phyloP scores from a whole-genome alignment of 768 basidiomycete genomes.

The Guyanaporus albipodus region DNA sequence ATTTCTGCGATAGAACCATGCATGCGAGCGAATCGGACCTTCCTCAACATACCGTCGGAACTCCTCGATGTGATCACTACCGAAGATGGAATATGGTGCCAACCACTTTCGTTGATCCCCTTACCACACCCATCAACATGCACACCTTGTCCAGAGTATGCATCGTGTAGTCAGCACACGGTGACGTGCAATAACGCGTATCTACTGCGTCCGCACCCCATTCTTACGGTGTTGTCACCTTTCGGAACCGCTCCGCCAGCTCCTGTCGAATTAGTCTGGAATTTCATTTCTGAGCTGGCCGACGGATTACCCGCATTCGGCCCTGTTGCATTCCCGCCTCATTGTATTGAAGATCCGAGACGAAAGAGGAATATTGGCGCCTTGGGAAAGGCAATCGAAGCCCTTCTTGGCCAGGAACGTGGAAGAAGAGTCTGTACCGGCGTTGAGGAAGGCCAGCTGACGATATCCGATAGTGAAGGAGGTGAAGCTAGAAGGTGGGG shows the following conservation, averaged over 20 bases:
- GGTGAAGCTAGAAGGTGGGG: conserved; percentile 81
- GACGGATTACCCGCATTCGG: conserved; percentile 76
- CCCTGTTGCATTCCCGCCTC: conserved; percentile 71
- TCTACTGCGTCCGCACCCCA: conserved; percentile 58
- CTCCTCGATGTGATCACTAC: conserved; percentile 25
- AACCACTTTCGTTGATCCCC: conserved; percentile 51
- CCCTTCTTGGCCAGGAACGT: conserved; percentile 55
- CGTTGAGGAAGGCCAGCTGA: conserved; percentile 29
- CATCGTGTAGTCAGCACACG: conserved; percentile 50
- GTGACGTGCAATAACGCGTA: conserved; percentile 69
- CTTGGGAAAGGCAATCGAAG: conserved; percentile 70
- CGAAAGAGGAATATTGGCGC: conserved; percentile 70
- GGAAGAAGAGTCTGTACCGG: conserved; percentile 64
- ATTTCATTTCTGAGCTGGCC: conserved; percentile 41
- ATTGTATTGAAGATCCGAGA: conserved; percentile 73
- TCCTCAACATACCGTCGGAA: conserved; percentile 35
- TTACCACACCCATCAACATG: conserved; percentile 59
- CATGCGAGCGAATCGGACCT: conserved; percentile 50
- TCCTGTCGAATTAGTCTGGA: conserved; percentile 42
- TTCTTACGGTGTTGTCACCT: conserved; percentile 44
- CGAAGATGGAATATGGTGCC: conserved; percentile 43
- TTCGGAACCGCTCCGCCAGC: conserved; percentile 37
- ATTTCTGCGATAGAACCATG: conserved; percentile 52
- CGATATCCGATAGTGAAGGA: conserved; percentile 44
- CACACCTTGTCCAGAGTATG: conserved; percentile 71